Base-by-base conservation (phyloP, 768 basidiomycete genomes). In the Phylloporus rhodoxanthus region DNA sequence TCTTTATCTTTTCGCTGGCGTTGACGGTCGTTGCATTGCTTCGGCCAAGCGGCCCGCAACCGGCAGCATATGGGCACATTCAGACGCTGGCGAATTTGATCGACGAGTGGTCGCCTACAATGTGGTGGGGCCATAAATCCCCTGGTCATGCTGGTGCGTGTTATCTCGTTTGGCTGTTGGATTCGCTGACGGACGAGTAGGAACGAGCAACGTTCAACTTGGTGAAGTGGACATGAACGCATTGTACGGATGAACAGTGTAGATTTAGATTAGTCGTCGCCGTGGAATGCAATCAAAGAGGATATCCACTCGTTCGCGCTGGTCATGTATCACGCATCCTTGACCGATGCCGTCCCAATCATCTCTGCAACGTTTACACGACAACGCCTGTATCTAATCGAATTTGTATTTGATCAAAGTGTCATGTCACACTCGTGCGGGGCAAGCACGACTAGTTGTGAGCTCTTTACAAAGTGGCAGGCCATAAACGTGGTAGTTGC, bases 61-160 rank as follows among this genome's bases (percentile, higher is more conserved):
- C 60, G 0, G 63, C 58, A 3, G 55, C 65, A 20, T 70, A 69
- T 21, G 65, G 69, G 2, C 68, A 70, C 21, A 43, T 70, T 3
- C 63, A 67, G 39, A 70, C 65, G 14, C 57, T 70, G 14, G 66
- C 61, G 2, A 67, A 69, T 42, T 48, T 69, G 48, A 55, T 68
- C 30, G 69, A 70, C 47, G 66, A 70, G n/a, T 65, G 69, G 69
- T 64, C 68, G 14, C 48, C 57, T 1, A 62, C 52, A 6, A 63
- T 68, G 54, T 61, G 66, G 65, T 67, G 64, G 59, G 66, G 59
- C n/a, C 53, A 57, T 23, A 68, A 66, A 20, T 30, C 30, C 1
- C 20, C 17, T 10, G 50, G 53, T 39, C 63, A 56, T 50, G 61
- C 64, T 1, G 66, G 63, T 58, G 50, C 45, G 64, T 52, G 19